Percentiles rank a stretch among this genome's conserved stretches.
These are phyloP conservation scores for Lactarius sp. DNA, from an alignment of 768 basidiomycete species.

Conservation along the genomic window DNA sequence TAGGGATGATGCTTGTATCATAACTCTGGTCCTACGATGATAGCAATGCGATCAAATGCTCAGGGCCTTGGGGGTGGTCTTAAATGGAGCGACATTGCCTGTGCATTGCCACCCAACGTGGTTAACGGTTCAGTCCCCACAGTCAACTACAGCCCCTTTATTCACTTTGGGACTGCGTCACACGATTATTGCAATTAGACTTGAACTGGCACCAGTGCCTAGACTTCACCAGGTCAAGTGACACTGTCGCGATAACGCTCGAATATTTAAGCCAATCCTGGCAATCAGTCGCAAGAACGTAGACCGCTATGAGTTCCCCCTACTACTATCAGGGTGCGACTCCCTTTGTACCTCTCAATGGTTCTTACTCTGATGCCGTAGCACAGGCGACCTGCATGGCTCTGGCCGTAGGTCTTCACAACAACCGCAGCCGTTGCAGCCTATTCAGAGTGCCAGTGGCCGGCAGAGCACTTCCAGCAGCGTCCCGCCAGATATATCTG, in stretches of 20 bases:
- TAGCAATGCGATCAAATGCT: not conserved
- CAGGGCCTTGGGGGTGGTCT: not conserved
- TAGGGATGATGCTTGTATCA: not conserved
- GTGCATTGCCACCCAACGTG: not conserved
- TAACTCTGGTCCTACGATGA: not conserved
- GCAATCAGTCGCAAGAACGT: not conserved
- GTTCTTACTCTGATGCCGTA: not conserved
- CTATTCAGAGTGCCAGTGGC: not conserved
- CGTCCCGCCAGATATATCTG: not conserved
- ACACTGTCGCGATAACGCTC: not conserved
- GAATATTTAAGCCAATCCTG: not conserved
- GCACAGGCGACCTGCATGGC: not conserved
- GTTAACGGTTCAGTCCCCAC: not conserved
- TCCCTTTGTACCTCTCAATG: not conserved
- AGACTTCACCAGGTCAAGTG: not conserved
- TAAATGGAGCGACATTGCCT: not conserved
- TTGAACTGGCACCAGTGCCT: not conserved
- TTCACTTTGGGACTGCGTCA: constrained; percentile 4
- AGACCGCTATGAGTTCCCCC: constrained; percentile 7
- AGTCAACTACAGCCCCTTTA: constrained; percentile 5
- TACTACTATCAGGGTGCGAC: not conserved
- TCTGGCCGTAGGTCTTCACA: not conserved
- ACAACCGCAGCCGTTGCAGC: not conserved
- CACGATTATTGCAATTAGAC: constrained; percentile 3
- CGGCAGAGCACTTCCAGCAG: not conserved